phyloP scores from a whole-genome alignment of 2,329 filamentous ascomycete genomes.

The Pseudogymnoascus sp. region DNA sequence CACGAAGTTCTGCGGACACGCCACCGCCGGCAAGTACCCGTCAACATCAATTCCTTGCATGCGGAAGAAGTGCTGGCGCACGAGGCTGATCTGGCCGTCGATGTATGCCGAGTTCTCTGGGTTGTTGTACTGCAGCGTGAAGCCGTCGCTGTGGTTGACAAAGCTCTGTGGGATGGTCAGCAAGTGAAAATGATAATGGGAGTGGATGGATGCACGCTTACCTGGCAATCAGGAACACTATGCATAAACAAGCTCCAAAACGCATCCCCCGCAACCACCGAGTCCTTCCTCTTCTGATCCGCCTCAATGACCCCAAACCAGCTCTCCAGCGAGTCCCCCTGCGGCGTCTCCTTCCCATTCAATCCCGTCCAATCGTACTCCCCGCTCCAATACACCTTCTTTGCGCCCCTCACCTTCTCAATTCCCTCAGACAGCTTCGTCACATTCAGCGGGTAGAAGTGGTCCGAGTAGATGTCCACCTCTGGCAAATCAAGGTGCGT shows the following conservation, averaged over 20 bases:
- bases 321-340: slow-evolving; percentile 29
- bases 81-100: slow-evolving; percentile 33
- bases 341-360: slow-evolving; percentile 15
- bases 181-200: background rate
- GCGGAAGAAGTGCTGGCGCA: slow-evolving; percentile 36
- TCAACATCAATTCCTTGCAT: slow-evolving; percentile 31
- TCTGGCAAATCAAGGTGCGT: slow-evolving; percentile 35
- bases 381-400: slow-evolving; percentile 37
- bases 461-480: slow-evolving; percentile 40
- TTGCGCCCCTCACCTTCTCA: slow-evolving; percentile 27
- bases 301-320: slow-evolving; percentile 36
- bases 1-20: slow-evolving; percentile 30
- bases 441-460: slow-evolving; percentile 39
- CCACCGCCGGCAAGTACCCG: slow-evolving; percentile 31
- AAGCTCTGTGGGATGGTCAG: slow-evolving; percentile 27
- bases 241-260: slow-evolving; percentile 42
- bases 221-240: slow-evolving; percentile 36
- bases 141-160: slow-evolving; percentile 39
- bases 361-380: slow-evolving; percentile 39
- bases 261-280: slow-evolving; percentile 33
- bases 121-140: slow-evolving; percentile 38
- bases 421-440: slow-evolving; percentile 34
- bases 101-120: slow-evolving; percentile 33
- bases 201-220: slow-evolving; percentile 20
- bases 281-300: slow-evolving; percentile 19